Evolutionary conservation across 176 grass and related monocot genomes (phyloP).

Genomic region (Olyra latifolia): DNA sequence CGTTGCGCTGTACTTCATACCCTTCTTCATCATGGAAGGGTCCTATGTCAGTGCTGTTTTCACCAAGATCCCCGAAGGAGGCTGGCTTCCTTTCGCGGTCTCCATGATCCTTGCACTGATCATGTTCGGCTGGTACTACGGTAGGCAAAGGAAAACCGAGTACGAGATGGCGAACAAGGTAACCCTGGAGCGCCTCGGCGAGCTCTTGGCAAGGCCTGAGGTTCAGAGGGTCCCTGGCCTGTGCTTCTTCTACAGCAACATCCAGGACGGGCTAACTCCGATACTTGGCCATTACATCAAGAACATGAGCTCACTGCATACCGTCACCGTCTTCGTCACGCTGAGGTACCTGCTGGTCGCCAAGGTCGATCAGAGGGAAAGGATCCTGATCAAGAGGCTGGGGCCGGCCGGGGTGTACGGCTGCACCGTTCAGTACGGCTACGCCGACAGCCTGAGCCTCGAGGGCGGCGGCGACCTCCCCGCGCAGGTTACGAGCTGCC

Average conservation of each 20-base stretch:
- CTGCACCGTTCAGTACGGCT: constrained; percentile 66
- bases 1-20: constrained; percentile 50
- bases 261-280: constrained; percentile 65
- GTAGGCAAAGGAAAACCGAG: constrained; percentile 67
- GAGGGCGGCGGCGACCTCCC: constrained; percentile 45
- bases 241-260: constrained; percentile 93
- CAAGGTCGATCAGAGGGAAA: constrained; percentile 59
- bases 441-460: constrained; percentile 51
- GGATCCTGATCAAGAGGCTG: constrained; percentile 55
- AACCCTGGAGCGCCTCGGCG: constrained; percentile 48
- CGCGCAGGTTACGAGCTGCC: constrained; percentile 40
- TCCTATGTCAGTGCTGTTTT: constrained; percentile 65
- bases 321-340: constrained; percentile 62
- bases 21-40: constrained; percentile 68
- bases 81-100: constrained; percentile 76
- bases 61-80: constrained; percentile 77
- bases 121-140: constrained; percentile 86
- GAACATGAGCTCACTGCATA: constrained; percentile 72
- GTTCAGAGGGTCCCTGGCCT: constrained; percentile 64
- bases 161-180: constrained; percentile 77
- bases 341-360: constrained; percentile 64
- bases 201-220: constrained; percentile 62
- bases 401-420: constrained; percentile 60
- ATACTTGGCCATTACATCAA: constrained; percentile 73
- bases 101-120: constrained; percentile 68